A percentile compares a stretch with the other conserved stretches of the same genome.
Conservation (phyloP, 176 grass and related monocot genomes). For the Raddia guianensis region DNA sequence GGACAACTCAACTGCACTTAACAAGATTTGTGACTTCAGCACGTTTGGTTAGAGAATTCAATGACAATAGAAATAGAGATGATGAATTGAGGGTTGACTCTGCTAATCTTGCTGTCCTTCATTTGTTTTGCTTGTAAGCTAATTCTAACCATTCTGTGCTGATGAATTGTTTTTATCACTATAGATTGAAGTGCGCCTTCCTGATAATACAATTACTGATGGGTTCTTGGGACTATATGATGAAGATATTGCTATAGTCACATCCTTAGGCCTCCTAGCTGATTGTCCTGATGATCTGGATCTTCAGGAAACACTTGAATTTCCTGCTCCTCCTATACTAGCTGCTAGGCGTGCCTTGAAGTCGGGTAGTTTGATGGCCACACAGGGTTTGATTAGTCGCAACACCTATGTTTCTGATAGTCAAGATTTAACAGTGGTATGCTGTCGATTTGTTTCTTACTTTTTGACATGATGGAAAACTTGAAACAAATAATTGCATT, state of each 20-base stretch:
- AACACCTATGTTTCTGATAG: neutral
- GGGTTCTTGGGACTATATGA: neutral
- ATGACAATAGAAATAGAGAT: neutral
- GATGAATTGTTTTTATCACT: neutral
- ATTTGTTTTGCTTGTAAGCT: neutral
- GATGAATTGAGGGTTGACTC: neutral
- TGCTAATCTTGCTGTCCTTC: neutral
- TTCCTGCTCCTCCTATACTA: neutral
- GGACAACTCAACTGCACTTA: neutral
- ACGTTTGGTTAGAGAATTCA: neutral
- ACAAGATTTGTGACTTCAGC: neutral
- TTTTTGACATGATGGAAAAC: too few species aligned
- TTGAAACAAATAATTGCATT: too few species aligned
- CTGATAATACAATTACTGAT: neutral
- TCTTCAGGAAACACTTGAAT: neutral
- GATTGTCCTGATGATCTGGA: neutral
- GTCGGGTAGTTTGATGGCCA: neutral
- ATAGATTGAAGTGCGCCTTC: neutral
- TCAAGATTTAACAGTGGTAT: neutral
- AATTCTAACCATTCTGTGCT: neutral
- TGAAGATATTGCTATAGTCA: neutral
- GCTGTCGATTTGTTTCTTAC: too few species aligned
- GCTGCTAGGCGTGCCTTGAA: constrained; percentile 9
- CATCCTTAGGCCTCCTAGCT: neutral
- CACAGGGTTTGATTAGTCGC: neutral